Evolutionary conservation across 192 early-diverging fungal genomes (phyloP), one percentile per base, ranked within the genome.

Genomic region (Coemansia sp.): DNA sequence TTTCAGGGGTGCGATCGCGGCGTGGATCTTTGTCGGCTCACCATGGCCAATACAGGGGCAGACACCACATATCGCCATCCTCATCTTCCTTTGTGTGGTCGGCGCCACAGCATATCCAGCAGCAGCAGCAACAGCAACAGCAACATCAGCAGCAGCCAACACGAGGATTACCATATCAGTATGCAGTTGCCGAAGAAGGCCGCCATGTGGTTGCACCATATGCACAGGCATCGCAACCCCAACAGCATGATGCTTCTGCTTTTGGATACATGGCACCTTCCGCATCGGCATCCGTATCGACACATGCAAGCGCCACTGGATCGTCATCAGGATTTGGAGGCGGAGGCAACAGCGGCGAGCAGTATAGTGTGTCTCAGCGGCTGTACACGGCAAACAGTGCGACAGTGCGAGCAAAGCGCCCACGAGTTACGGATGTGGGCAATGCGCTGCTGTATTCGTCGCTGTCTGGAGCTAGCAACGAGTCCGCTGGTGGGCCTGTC

Each of bases 231-330:
- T 26, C 54, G 54, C 59, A 61, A 42, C 16, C 13, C 47, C 47
- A 49, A 16, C 47, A 15, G 15, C 47, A 49, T 7, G 54, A 36
- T 36, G 43, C 42, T 22, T 68, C 66, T 48, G 66, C 59, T 58
- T 68, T 68, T 22, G 66, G 66, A 58, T 61, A 68, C 59, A 32
- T 41, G 66, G 66, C 46, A 36, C 19, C 58, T 51, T 57, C 52
- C 49, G 64, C 60, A 43, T 52, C 58, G 6, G 47, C 49, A 46
- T 62, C 59, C 54, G 64, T 55, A 19, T 45, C 54, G 10, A 43
- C 49, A 32, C 54, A 54, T 64, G 64, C 62, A n/a, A 55, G 62
- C 74, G 74, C 74, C 74, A 76, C 74, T 18, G 60, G 59, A 41
- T 21, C 61, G 41, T 66, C 68, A 39, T 37, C 57, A 61, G 40